Base-by-base conservation (phyloP, 2,329 filamentous ascomycete species). In the Colletotrichum somersetense region DNA sequence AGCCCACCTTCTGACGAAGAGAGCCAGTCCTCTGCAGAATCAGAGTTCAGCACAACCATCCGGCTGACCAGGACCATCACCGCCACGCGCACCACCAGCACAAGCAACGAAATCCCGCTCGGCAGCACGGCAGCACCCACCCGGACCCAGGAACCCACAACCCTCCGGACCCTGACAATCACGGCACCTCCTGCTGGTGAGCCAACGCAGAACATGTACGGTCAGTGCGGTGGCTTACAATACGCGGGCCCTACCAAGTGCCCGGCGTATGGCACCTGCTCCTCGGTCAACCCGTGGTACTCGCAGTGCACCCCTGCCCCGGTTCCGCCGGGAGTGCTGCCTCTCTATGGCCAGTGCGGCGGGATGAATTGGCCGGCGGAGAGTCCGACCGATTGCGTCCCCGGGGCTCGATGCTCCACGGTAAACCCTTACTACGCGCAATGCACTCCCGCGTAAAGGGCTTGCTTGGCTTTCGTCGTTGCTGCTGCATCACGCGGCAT, bases 351-450 rank as follows among this genome's bases (percentile, higher is more conserved):
- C 1, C 69, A 72, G 46, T 72, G 69, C 18, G 69, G 69, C 2
- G 69, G 69, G 1, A 23, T 20, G 5, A 50, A 66, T 14, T 72
- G 67, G 48, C 61, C 44, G 10, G 53, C 16, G 16, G 46, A 20
- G 46, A 53, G 69, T 12, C 50, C 66, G 18, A 69, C 65, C 4
- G 26, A 2, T 3, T 72, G 69, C 12, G 69, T 72, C 10, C n/a
- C 52, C 16, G 69, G 69, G 42, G 53, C 69, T 8, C 52, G n/a
- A 6, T 72, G 69, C 38, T n/a, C 20, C 12, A 61, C 61, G 1
- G 44, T 63, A 35, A 72, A 72, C 18, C 44, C 69, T 11, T 72
- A 48, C 50, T 69, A 72, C 53, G 61, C 65, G 7, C 69, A 72
- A 20, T 72, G 69, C 23, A 67, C 67, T 23, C 65, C 69, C 5